Percentiles rank a stretch among this genome's conserved stretches.
Conservation (phyloP, 2,329 filamentous ascomycete species). For the Helotiales sp. region DNA sequence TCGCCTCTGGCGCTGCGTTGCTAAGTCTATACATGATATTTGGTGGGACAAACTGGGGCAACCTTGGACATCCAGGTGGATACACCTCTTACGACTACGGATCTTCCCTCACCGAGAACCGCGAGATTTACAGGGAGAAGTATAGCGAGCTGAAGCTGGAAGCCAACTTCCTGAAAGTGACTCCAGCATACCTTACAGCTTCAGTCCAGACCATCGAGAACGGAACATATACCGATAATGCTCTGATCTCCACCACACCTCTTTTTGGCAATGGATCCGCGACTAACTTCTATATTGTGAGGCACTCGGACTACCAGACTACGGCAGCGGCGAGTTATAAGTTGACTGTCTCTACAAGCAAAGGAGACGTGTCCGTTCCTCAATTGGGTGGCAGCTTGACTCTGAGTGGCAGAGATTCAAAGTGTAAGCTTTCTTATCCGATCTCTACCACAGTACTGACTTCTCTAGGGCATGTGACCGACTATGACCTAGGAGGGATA, state of each 20-base stretch:
- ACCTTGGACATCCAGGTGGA: constrained; percentile 67
- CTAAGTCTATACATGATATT: constrained; percentile 75
- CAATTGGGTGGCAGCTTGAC: constrained; percentile 57
- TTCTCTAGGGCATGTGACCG: constrained; percentile 46
- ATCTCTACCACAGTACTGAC: background rate
- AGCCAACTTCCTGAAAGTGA: constrained; percentile 72
- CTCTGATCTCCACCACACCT: constrained; percentile 53
- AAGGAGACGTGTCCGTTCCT: constrained; percentile 57
- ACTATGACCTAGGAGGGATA: constrained; percentile 62
- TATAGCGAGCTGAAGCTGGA: constrained; percentile 78
- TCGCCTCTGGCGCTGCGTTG: constrained; percentile 64
- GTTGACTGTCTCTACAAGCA: constrained; percentile 60
- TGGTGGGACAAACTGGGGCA: constrained; percentile 85
- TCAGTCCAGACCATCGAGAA: constrained; percentile 48
- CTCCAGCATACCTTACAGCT: constrained; percentile 66
- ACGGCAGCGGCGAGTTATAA: constrained; percentile 59
- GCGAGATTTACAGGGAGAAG: constrained; percentile 69
- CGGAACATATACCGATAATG: constrained; percentile 52
- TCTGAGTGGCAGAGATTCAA: constrained; percentile 64
- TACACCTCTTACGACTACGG: constrained; percentile 62
- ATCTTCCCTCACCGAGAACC: constrained; percentile 66
- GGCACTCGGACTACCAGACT: constrained; percentile 66
- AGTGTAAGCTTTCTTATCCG: constrained; percentile 30
- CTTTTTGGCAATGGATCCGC: constrained; percentile 54
- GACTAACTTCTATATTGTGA: constrained; percentile 62